Evolutionary conservation across 2,329 filamentous ascomycete genomes (phyloP), one percentile per base, ranked within the genome.

Genomic region (Didymellaceae sp.): DNA sequence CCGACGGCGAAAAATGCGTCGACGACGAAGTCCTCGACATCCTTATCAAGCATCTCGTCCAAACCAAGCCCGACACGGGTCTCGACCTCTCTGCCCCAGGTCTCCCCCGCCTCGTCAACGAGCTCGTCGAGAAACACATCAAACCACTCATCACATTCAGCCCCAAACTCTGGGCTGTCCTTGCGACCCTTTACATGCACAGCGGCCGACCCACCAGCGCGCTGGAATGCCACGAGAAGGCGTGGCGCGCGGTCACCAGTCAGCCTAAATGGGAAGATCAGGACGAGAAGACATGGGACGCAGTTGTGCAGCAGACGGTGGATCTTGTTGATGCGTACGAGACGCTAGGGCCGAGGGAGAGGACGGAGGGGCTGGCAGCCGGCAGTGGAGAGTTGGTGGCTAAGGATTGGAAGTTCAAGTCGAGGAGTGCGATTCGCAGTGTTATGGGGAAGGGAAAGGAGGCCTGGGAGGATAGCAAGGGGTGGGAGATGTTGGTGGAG

Each of bases 401-500:
- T 2, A 82, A 82, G 51, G 87, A 86, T 65, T 99, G 94, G 94
- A 89, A 84, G 72, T 89, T 89, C 57, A 97, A 96, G 81, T 90
- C 90, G 0, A 81, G 90, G 63, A 95, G 85, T 70, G 92, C 92
- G 9, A 80, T 96, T 2, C 80, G 91, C 45, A 91, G 89, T 42
- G 87, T 97, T 6, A 82, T 95, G 80, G 88, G 91, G 0, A 88
- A 89, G 67, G 92, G 84, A 0, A 92, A 85, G 76, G 88, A 90
- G 65, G 82, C 74, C 10, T 97, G 92, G 91, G 91, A 96, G 74
- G 91, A 83, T 9, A 89, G 80, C 22, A 77, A 80, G 31, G 88
- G 83, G 21, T 94, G 86, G 87, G 78, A 78, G 37, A 79, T 75
- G 54, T 70, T 94, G 67, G 75, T 82, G 67, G 78, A 74, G 49